Evolutionary conservation across 2,329 filamentous ascomycete species (phyloP).

Genomic region (Cercospora berteroae): DNA sequence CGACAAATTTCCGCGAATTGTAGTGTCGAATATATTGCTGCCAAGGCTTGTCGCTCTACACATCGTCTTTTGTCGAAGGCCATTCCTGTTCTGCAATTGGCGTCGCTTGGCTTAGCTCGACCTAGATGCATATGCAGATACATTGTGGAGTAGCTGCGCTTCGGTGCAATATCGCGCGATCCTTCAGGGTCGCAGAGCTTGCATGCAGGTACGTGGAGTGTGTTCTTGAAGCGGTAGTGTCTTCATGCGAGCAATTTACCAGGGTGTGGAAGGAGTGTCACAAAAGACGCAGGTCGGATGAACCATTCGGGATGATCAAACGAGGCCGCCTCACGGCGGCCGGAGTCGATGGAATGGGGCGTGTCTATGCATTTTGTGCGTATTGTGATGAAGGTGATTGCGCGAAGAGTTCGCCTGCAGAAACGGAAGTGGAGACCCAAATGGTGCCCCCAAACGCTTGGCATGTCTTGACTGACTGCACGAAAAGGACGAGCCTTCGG

Average conservation of each 20-base stretch:
- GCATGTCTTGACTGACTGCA: background rate
- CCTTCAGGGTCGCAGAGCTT: background rate
- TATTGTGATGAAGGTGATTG: background rate
- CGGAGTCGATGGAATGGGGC: background rate
- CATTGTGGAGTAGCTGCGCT: conserved; percentile 1
- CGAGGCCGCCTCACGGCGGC: background rate
- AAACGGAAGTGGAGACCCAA: background rate
- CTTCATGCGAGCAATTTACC: background rate
- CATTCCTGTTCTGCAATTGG: conserved; percentile 1
- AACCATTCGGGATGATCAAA: background rate
- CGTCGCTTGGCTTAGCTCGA: conserved; percentile 5
- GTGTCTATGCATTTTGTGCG: background rate
- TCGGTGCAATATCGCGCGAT: conserved; percentile 5
- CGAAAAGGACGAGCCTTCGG: background rate
- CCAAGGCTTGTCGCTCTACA: background rate
- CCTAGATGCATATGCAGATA: background rate
- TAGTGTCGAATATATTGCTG: conserved; percentile 11
- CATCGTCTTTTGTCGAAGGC: background rate
- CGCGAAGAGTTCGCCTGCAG: background rate
- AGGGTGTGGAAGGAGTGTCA: background rate
- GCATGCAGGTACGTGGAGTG: background rate
- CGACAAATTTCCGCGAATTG: conserved; percentile 3
- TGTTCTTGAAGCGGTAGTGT: background rate
- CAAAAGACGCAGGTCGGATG: background rate
- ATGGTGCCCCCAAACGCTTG: background rate